Base-by-base conservation (phyloP, 345 rosid species). In the Mercurialis annua region DNA sequence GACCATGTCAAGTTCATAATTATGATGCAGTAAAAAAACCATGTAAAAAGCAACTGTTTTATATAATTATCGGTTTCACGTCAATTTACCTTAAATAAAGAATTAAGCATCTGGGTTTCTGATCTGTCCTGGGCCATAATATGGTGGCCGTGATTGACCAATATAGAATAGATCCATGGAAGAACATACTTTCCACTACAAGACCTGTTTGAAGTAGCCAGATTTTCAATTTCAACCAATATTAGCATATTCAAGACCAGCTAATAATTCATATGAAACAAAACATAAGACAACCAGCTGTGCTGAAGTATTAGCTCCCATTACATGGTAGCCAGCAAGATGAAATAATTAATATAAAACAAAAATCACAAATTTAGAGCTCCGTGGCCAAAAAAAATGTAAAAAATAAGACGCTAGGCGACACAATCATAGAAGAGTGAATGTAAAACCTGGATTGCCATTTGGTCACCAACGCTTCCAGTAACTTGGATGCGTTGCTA, bases 381-480 rank as follows among this genome's bases (percentile, higher is more conserved):
- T 73, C 44, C 14, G 24, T 48, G 10, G 23, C 24, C 5, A 66
- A 43, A 71, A 48, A 63, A 20, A n/a, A n/a, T n/a, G 10, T 15
- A 23, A 49, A 55, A 36, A 4, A 12, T 24, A 52, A 29, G 31
- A 53, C 40, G 55, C 23, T 46, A 14, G 30, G 18, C 34, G 21
- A 38, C 33, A 47, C 29, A 75, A 57, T 52, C 21, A 64, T 43
- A 51, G 23, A 62, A 62, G 33, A 40, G 29, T 58, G 57, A 75
- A 72, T 75, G 52, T 76, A 64, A n/a, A 68, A 94, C 99, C 97
- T 88, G 42, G 98, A 87, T 73, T 90, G 86, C 97, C 97, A 94
- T 83, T 76, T 67, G 56, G 68, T 66, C 69, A 90, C 73, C 83
- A 94, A 81, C 76, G 69, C 63, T 71, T 84, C 90, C 69, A 94